Evolutionary conservation across 2,329 filamentous ascomycete genomes (phyloP), one percentile per base, ranked within the genome.

Genomic region (Nigrospora osmanthi): DNA sequence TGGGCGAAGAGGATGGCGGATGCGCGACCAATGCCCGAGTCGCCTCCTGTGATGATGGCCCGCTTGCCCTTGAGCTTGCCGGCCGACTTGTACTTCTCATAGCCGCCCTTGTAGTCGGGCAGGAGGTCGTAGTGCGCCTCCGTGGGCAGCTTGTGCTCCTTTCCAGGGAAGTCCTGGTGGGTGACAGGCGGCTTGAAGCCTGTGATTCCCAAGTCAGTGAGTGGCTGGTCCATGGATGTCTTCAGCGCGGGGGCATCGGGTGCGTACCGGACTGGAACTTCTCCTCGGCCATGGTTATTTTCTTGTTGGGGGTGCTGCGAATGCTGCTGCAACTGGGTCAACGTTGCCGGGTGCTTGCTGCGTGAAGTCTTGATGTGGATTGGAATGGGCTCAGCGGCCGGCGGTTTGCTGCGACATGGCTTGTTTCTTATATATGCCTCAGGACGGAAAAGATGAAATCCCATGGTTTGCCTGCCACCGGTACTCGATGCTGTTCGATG

Each of bases 21-120:
- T 1, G 87, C 81, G 34, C 85, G 80, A 7, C 87, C 86, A 51
- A 93, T 91, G 2, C 87, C 87, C 7, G 78, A 83, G 63, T 91
- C 87, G 4, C 87, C 87, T 14, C 87, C 87, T 0, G 87, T 91
- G 56, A 93, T 91, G 47, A 93, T 65, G 9, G 87, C 86, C 47
- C 80, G 85, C 64, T 84, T 87, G 49, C 81, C 86, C 55, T 78
- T 65, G 7, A 93, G 77, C 67, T 93, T 94, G 40, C 80, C 81
- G 1, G 87, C 84, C 4, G 85, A 78, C 58, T 82, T 81, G 68
- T 93, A 91, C 40, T 75, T 75, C 55, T 85, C 78, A 54, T 78
- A 81, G 12, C 80, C 79, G 34, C 83, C 83, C 47, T 85, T 78
- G 15, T 77, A 73, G 6, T 79, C 82, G 0, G 87, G 87, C 2